Evolutionary conservation across 1,284 basidiomycete species (phyloP), one percentile per base, ranked within the genome.

Genomic region (Amylostereum areolatum): DNA sequence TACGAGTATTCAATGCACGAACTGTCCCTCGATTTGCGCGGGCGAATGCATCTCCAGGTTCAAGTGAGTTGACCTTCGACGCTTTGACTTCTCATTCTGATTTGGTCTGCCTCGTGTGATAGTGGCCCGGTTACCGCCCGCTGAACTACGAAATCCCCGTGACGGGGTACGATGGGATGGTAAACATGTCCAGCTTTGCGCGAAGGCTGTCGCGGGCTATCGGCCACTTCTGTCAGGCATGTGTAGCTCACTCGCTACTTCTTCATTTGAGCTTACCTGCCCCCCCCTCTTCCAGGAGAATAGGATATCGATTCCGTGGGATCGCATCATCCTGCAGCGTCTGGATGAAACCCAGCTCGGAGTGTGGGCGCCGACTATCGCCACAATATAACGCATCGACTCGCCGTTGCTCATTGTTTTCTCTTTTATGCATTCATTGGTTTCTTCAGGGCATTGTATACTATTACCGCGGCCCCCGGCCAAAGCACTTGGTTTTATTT

Each of bases 81-180:
- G 10, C 24, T 18, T 30, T 30, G 25, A 3, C 25, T 46, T 10
- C 10, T 42, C 5, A 37, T 45, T 32, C 28, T 49, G 35, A 43
- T 31, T 27, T 43, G 44, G 33, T n/a, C 18, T 39, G 28, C 5
- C 7, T 45, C 9, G 32, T 3, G 9, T 43, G 49, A 24, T 46
- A 88, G 86, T 89, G 86, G 86, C 68, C 74, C 41, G 85, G 85
- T 0, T 86, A 85, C 59, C 66, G 71, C 33, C 76, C 85, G 5
- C 74, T 87, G 62, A 86, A 81, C 42, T 89, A 88, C 57, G 81
- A 86, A 59, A 81, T 89, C 37, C 86, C 85, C 1, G 67, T 89
- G 36, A 83, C 86, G 55, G 74, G 73, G 8, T 83, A 83, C 59
- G 75, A 80, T 50, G 80, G 83, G 18, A 77, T 75, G 47, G 74